phyloP scores from a whole-genome alignment of 2,329 filamentous ascomycete species.

The Colletotrichum musae region DNA sequence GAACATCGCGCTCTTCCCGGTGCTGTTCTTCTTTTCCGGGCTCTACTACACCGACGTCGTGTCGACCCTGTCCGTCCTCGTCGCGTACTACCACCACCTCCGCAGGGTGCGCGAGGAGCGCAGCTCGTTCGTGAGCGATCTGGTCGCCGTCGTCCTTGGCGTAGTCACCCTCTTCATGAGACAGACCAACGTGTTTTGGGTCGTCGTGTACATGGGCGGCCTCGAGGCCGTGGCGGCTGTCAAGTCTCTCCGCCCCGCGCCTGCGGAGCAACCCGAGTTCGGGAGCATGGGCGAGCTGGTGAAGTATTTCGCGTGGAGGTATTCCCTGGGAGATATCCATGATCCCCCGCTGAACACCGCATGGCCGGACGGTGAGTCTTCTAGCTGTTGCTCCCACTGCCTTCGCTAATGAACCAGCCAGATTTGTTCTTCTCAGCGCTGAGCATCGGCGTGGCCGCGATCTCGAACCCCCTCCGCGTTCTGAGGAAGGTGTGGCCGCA shows the following conservation, averaged over 20 bases:
- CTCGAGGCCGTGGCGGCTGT: conserved; percentile 68
- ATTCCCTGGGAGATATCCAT: conserved; percentile 67
- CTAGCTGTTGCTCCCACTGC: conserved; percentile 29
- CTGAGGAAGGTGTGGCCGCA: conserved; percentile 69
- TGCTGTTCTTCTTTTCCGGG: conserved; percentile 95
- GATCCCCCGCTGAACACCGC: conserved; percentile 65
- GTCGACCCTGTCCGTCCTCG: conserved; percentile 82
- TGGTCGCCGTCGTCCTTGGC: conserved; percentile 69
- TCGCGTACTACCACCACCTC: conserved; percentile 74
- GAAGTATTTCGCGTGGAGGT: conserved; percentile 58
- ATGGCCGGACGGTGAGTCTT: conserved; percentile 63
- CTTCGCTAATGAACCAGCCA: conserved; percentile 45
- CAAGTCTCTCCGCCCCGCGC: conserved; percentile 57
- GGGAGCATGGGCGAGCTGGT: conserved; percentile 52
- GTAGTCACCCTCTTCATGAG: conserved; percentile 80
- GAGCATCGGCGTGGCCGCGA: conserved; percentile 74
- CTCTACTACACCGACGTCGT: conserved; percentile 96
- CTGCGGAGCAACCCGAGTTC: conserved; percentile 49
- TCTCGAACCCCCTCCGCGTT: conserved; percentile 63
- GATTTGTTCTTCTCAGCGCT: conserved; percentile 71
- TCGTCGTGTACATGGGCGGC: conserved; percentile 81
- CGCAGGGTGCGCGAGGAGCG: conserved; percentile 54
- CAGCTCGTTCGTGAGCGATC: conserved; percentile 55
- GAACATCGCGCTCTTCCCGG: conserved; percentile 88
- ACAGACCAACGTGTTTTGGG: conserved; percentile 98